A percentile compares a stretch with the other conserved stretches of the same genome.
phyloP scores from a whole-genome alignment of 192 early-diverging fungal genomes.

The Neocallimastix lanati region DNA sequence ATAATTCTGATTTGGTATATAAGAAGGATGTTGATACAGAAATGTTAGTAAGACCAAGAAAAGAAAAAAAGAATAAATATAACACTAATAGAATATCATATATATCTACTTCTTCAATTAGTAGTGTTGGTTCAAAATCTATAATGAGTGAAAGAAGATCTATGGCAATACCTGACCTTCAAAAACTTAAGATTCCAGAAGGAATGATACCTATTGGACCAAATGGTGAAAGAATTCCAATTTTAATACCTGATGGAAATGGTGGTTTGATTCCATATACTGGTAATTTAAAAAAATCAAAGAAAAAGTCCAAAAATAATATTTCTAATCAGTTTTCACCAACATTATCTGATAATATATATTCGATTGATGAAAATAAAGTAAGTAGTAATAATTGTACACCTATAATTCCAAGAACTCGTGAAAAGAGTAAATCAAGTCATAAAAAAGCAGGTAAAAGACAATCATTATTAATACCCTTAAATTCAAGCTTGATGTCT shows the following conservation, averaged over 20 bases:
- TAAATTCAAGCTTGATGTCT: background rate
- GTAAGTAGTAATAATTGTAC: background rate
- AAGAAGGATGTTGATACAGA: background rate
- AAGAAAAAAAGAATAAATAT: background rate
- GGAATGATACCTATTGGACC: background rate
- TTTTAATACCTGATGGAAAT: background rate
- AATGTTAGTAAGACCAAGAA: background rate
- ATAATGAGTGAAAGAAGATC: background rate
- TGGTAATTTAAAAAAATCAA: background rate
- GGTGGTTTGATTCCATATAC: background rate
- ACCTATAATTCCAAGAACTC: background rate
- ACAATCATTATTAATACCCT: background rate
- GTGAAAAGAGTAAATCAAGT: background rate
- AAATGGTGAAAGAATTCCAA: background rate
- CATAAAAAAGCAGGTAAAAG: background rate
- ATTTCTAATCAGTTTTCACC: background rate
- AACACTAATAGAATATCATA: background rate
- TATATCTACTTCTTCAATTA: background rate
- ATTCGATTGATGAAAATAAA: background rate
- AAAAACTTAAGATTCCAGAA: background rate
- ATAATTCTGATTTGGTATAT: background rate
- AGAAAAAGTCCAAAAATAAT: background rate
- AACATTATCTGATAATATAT: background rate
- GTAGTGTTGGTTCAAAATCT: background rate
- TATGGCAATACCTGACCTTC: background rate